These are phyloP conservation scores for Pontederia crassipes DNA, from an alignment of 176 grass and related monocot genomes.

Conservation along the genomic window DNA sequence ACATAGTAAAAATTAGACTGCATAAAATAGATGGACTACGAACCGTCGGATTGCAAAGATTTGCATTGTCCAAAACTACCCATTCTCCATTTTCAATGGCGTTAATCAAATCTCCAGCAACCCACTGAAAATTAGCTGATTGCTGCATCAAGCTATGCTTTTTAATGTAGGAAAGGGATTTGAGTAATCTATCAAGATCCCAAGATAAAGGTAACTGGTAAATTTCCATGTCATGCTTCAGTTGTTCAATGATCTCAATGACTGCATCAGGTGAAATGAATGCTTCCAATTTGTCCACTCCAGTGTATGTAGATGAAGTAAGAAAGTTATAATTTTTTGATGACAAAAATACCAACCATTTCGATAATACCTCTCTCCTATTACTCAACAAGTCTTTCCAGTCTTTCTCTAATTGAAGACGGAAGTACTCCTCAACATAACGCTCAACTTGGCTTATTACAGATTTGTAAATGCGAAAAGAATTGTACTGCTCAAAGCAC, in stretches of 20 bases:
- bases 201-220: constrained; percentile 47
- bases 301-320: constrained; percentile 25
- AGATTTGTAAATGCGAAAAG: constrained; percentile 61
- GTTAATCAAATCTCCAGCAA: constrained; percentile 66
- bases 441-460: constrained; percentile 55
- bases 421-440: constrained; percentile 73
- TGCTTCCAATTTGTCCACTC: constrained; percentile 30
- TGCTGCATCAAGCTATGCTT: constrained; percentile 39
- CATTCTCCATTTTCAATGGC: constrained; percentile 80
- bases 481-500: constrained; percentile 96
- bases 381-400: constrained; percentile 42
- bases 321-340: constrained; percentile 33
- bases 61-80: constrained; percentile 92
- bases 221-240: constrained; percentile 54
- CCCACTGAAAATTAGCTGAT: constrained; percentile 81
- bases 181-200: constrained; percentile 44
- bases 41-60: constrained; percentile 95
- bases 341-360: constrained; percentile 79
- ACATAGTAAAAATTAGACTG: constrained; percentile 8
- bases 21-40: constrained; percentile 16
- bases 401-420: constrained; percentile 38
- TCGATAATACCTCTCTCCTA: constrained; percentile 57
- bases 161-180: constrained; percentile 44
- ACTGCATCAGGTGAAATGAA: constrained; percentile 41
- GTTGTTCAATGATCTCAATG: constrained; percentile 53